These are phyloP conservation scores for Silybum marianum DNA, from an alignment of 129 eudicot species.

Conservation along the genomic window DNA sequence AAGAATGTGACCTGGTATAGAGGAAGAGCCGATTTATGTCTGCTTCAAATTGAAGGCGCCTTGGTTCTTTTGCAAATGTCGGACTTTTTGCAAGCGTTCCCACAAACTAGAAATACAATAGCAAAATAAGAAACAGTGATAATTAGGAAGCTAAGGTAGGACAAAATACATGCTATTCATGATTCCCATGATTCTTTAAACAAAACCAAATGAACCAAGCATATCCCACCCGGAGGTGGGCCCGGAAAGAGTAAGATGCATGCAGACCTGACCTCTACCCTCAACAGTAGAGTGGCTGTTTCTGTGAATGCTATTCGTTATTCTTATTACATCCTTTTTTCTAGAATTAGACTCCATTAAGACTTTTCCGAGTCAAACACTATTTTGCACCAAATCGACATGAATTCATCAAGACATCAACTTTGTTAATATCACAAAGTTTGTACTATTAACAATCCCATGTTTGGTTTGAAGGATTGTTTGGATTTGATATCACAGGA, in stretches of 20 bases:
- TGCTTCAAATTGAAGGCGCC: constrained; percentile 88
- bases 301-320: background rate
- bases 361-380: background rate
- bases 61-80: constrained; percentile 79
- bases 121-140: background rate
- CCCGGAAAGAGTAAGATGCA: no score
- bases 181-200: no score
- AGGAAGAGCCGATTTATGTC: constrained; percentile 90
- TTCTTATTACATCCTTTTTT: background rate
- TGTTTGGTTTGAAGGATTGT: no score
- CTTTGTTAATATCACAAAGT: background rate
- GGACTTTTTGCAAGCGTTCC: constrained; percentile 85
- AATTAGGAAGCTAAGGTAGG: background rate
- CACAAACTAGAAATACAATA: constrained; percentile 57
- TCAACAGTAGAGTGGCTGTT: no score
- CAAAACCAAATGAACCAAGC: no score
- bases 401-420: background rate
- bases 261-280: no score
- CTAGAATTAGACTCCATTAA: background rate
- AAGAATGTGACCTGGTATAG: constrained; percentile 64
- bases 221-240: no score
- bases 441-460: no score
- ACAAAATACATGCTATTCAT: background rate
- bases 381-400: background rate
- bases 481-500: no score